These are phyloP conservation scores for Fusarium brachygibbosum DNA, from an alignment of 2,329 filamentous ascomycete species.

Conservation along the genomic window DNA sequence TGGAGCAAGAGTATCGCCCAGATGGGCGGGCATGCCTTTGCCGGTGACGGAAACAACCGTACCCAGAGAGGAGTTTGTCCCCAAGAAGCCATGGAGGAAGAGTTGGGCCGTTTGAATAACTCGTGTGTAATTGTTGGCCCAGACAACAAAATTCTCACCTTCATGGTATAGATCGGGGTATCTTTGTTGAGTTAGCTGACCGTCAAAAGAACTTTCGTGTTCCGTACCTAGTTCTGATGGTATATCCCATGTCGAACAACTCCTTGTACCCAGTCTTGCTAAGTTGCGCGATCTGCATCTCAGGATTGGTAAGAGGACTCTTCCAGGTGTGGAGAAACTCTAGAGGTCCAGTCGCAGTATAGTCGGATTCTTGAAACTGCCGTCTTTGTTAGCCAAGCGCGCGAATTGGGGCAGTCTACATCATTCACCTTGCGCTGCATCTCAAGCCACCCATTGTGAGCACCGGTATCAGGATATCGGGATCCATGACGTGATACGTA, in stretches of 20 bases:
- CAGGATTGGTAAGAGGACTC: constrained; percentile 67
- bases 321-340: constrained; percentile 71
- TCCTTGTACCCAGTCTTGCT: constrained; percentile 75
- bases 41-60: constrained; percentile 71
- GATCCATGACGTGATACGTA: constrained; percentile 73
- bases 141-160: constrained; percentile 68
- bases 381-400: neutral
- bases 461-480: constrained; percentile 71
- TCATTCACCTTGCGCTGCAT: constrained; percentile 58
- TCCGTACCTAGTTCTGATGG: constrained; percentile 59
- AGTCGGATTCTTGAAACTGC: constrained; percentile 67
- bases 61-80: constrained; percentile 65
- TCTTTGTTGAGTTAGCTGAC: constrained; percentile 37
- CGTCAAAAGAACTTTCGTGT: too few species aligned
- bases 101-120: constrained; percentile 73
- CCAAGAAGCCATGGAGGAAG: constrained; percentile 73
- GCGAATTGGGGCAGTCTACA: rapidly evolving
- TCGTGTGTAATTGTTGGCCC: constrained; percentile 75
- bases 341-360: constrained; percentile 66
- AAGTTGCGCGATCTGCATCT: constrained; percentile 69
- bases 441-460: constrained; percentile 68
- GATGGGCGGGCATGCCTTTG: constrained; percentile 62
- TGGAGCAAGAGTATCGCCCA: constrained; percentile 73
- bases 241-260: constrained; percentile 67
- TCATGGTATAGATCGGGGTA: constrained; percentile 65